Evolutionary conservation across 371 early-diverging fungal genomes (phyloP), one percentile per base, ranked within the genome.

Genomic region (Cokeromyces recurvatus): DNA sequence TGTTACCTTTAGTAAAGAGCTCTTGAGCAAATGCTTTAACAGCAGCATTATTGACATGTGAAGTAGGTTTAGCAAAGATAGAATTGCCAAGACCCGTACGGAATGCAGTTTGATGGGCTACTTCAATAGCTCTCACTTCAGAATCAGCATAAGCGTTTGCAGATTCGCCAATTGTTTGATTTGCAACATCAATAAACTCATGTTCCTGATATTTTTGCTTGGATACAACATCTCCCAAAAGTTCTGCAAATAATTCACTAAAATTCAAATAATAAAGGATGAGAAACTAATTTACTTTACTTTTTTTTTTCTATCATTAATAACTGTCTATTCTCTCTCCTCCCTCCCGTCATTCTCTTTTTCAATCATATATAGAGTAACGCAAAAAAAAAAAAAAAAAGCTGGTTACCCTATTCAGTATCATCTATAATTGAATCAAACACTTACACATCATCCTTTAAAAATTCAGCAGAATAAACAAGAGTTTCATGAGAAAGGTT

Each of bases 61-160:
- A 49, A 50, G 69, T 70, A 20, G 79, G 62, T 53, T 78, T 62
- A 44, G 92, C 94, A 62, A 86, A 94, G 49, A 95, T 71, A 20
- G 95, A 83, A 89, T 95, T 94, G 46, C 96, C 98, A 57, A 97
- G 86, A 27, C 98, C 98, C 55, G 62, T 66, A 64, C 95, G 91
- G 89, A 94, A 97, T 36, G 95, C 96, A 32, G 83, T 86, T 52
- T 73, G 78, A 77, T 97, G 97, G 55, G 90, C 78, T 31, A 81
- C 79, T 60, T 95, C 94, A 21, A 90, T 51, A 38, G 85, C 85
- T 32, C 75, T 62, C 29, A 85, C 68, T 50, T 77, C 77, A 38
- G 92, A 78, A 64, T 81, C 77, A 27, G 80, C 53, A 42, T 80
- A 77, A 31, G 92, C 88, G 25, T 74, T 69, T 48, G 74, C 59